phyloP scores from a whole-genome alignment of 2,329 filamentous ascomycete species.

The Beauveria sp. region DNA sequence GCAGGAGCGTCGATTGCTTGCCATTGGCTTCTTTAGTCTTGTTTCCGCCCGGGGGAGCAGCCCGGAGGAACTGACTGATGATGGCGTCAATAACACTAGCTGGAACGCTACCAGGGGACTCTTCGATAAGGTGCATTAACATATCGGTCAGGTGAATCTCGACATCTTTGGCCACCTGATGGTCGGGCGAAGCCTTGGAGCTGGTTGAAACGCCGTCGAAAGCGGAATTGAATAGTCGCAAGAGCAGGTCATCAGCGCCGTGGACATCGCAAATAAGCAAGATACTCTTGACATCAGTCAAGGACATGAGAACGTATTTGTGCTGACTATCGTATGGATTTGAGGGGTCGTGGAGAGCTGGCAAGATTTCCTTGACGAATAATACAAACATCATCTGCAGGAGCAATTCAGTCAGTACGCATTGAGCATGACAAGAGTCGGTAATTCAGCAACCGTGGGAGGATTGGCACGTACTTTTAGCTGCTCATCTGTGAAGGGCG shows the following conservation, averaged over 20 bases:
- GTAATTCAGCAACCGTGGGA: background rate
- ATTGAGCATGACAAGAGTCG: background rate
- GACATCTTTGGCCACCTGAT: conserved; percentile 85
- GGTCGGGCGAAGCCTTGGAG: conserved; percentile 65
- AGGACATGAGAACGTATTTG: conserved; percentile 79
- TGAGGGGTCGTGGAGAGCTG: conserved; percentile 75
- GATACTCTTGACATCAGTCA: conserved; percentile 91
- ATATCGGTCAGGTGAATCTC: conserved; percentile 87
- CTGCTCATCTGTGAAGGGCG: conserved; percentile 83
- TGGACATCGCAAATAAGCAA: conserved; percentile 84
- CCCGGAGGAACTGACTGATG: conserved; percentile 89
- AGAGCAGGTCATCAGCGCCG: conserved; percentile 68
- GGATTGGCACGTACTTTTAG: conserved; percentile 53
- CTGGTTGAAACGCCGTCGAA: conserved; percentile 86
- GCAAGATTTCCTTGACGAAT: conserved; percentile 75
- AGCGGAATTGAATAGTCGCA: conserved; percentile 76
- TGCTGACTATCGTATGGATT: conserved; percentile 91
- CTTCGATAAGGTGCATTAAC: conserved; percentile 78
- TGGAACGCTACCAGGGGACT: conserved; percentile 64
- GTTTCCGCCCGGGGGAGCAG: conserved; percentile 61
- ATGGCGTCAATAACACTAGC: conserved; percentile 83
- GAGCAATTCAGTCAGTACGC: conserved; percentile 16
- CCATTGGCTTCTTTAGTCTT: conserved; percentile 60
- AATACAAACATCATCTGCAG: conserved; percentile 83
- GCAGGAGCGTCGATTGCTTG: conserved; percentile 73